Evolutionary conservation across 2,329 filamentous ascomycete species (phyloP).

Genomic region (Colletotrichum sp.): DNA sequence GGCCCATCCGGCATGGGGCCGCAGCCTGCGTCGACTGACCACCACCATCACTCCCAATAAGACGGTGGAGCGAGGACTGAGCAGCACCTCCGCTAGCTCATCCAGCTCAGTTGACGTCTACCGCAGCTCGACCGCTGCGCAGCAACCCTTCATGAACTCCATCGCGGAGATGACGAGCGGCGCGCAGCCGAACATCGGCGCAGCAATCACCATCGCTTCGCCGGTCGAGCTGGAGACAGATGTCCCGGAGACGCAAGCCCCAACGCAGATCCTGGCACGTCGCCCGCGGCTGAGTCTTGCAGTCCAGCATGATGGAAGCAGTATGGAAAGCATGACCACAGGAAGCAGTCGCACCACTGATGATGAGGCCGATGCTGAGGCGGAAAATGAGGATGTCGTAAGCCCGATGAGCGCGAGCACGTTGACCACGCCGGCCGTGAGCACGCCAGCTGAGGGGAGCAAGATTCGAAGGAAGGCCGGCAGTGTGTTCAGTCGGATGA

Average conservation of each 20-base stretch:
- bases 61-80: background rate
- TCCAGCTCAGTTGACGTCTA: background rate
- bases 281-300: background rate
- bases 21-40: constrained; percentile 10
- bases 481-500: constrained; percentile 18
- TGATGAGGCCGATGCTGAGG: constrained; percentile 24
- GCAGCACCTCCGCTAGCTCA: constrained; percentile 6
- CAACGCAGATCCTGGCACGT: background rate
- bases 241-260: background rate
- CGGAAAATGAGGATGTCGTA: constrained; percentile 21
- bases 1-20: constrained; percentile 14
- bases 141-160: background rate
- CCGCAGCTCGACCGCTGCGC: background rate
- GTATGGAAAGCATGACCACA: constrained; percentile 33
- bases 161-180: background rate
- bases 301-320: constrained; percentile 8
- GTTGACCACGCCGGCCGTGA: background rate
- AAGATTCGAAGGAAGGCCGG: constrained; percentile 17
- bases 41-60: background rate
- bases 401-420: constrained; percentile 21
- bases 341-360: constrained; percentile 27
- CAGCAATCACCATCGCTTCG: background rate
- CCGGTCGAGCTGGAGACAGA: constrained; percentile 7
- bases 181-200: background rate
- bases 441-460: background rate